Evolutionary conservation across 179 eudicot species (phyloP), one percentile per base, ranked within the genome.

Genomic region (Drosera spatulata): DNA sequence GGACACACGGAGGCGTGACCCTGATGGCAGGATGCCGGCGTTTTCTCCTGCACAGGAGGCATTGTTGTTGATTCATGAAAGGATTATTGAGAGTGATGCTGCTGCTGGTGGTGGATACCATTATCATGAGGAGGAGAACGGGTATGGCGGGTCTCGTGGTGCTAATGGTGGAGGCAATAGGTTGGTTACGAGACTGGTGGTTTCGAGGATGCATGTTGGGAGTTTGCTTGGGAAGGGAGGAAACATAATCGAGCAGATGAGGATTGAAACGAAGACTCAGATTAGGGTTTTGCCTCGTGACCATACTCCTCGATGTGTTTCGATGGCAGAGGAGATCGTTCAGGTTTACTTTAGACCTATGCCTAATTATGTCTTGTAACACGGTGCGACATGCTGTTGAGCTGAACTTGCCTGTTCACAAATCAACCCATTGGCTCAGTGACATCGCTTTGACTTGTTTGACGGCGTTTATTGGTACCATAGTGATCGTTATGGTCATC

Each of bases 1-100:
- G 3, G 97, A 90, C 56, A 81, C 88, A 4, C 59, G 99, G 74
- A 59, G 99, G 78, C 71, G 97, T 44, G 96, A 86, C 67, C 93
- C 96, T 0, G 99, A 86, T 14, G 96, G 96, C 39, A 72, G 96
- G 57, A 76, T 93, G 82, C 93, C 93, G 6, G 58, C 85, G 10
- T 89, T 86, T 62, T 86, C 93, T 40, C 99, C 99, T 2, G 95
- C 99, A 8, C 99, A 89, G 67, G 95, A 93, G 78, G 99, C 96
- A 2, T 66, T 93, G 88, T 67, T 79, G 7, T 66, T 86, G 85
- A 81, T 89, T 4, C 95, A 89, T 66, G 99, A 93, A 56, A 79
- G 96, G 86, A 80, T 93, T 56, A 71, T 93, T 50, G 99, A 93
- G 85, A 82, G 85, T 57, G 91, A 84, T 41, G 77, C 56, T 3